Percentiles rank a stretch among this genome's conserved stretches.
These are phyloP conservation scores for Onygenales sp. DNA, from an alignment of 2,329 filamentous ascomycete species.

Conservation along the genomic window DNA sequence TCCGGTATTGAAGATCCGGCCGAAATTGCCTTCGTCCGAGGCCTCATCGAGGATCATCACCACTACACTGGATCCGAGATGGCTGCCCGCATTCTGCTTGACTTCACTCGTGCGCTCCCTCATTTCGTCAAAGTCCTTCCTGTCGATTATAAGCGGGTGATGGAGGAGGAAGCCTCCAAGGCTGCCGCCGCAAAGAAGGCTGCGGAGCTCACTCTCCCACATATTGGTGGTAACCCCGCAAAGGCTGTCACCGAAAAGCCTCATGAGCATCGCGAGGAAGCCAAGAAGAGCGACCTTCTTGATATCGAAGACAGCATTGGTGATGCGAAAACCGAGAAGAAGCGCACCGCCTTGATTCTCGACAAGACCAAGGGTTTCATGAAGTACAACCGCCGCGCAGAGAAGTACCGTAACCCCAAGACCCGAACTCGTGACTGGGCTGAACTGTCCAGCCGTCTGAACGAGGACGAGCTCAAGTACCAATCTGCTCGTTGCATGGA, in stretches of 20 bases:
- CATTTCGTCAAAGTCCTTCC: conserved; percentile 91
- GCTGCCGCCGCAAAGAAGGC: conserved; percentile 75
- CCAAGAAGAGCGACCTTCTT: conserved; percentile 59
- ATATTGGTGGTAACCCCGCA: conserved; percentile 51
- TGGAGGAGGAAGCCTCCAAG: conserved; percentile 77
- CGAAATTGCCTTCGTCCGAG: conserved; percentile 83
- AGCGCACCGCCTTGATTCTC: conserved; percentile 80
- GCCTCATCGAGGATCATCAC: conserved; percentile 91
- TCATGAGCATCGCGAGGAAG: conserved; percentile 52
- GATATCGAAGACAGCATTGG: conserved; percentile 90
- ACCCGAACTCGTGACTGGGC: conserved; percentile 88
- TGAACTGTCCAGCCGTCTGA: conserved; percentile 76
- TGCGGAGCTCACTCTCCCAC: conserved; percentile 69
- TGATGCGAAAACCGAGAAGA: conserved; percentile 77
- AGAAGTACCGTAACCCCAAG: conserved; percentile 83
- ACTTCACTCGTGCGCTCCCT: conserved; percentile 83
- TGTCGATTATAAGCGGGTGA: conserved; percentile 89
- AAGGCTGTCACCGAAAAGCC: conserved; percentile 36
- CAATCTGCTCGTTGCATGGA: conserved; percentile 97
- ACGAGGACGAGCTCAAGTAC: conserved; percentile 92
- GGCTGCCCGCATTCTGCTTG: conserved; percentile 83
- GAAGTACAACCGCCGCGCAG: conserved; percentile 85
- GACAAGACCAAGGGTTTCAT: conserved; percentile 97
- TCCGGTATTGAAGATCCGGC: conserved; percentile 71
- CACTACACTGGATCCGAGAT: conserved; percentile 96